Base-by-base conservation (phyloP, 2,329 filamentous ascomycete genomes). In the Lanzia echinophila region DNA sequence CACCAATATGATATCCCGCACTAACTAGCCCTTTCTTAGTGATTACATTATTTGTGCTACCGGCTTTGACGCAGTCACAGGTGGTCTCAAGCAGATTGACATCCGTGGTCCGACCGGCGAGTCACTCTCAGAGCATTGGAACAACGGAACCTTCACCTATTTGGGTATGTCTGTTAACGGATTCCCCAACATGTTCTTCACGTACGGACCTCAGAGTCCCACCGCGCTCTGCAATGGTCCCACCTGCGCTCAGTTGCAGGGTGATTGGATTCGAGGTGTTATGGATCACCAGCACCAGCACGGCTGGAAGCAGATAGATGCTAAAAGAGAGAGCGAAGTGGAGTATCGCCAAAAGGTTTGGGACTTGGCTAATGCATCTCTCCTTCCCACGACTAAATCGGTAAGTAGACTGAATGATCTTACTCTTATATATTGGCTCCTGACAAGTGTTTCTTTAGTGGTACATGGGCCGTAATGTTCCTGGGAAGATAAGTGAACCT, bases 151-250 rank as follows among this genome's bases (percentile, higher is more conserved):
- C 3, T 58, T 53, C 31, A 70, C 70, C 0, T 62, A 65, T 5
- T 58, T 78, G 1, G 76, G 75, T 1, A 68, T 73, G 12, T 68
- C 70, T 0, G 68, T 72, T 15, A 59, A 67, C 11, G 68, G 69
- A 3, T 76, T 74, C 57, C 73, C 75, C 0, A 79, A 79, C 49
- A 69, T 78, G 65, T 76, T 78, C 67, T 73, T 74, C 54, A 63
- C 66, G 7, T 72, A 71, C 52, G 72, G 72, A 0, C 72, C 72
- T 1, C 72, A 75, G 34, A 68, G 58, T 7, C 73, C 72, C 3
- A 70, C 69, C 1, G 64, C 68, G 0, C 62, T 74, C 52, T 50
- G 65, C 56, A 74, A 74, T 47, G 72, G 71, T 1, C 73, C 72
- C 0, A 69, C 68, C 0, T 72, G 68, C 47, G 67, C 68, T 1